A percentile compares a stretch with the other conserved stretches of the same genome.
These are phyloP conservation scores for Xylariaceae sp. DNA, from an alignment of 2,329 filamentous ascomycete species.

Conservation along the genomic window DNA sequence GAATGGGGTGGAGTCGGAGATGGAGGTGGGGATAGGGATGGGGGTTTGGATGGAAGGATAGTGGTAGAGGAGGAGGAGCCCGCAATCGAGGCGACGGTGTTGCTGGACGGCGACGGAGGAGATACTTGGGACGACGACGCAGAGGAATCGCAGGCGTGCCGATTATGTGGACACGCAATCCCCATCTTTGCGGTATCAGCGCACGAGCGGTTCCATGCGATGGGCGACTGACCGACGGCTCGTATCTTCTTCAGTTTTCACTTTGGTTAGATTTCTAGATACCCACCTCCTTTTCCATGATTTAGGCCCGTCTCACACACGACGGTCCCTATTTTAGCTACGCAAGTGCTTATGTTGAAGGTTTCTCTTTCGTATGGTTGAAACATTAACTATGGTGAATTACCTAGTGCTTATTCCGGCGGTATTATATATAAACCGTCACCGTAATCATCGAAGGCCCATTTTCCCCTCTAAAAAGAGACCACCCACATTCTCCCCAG, in stretches of 20 bases:
- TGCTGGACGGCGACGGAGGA: slow-evolving; percentile 16
- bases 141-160: slow-evolving; percentile 43
- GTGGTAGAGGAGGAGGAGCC: not conserved
- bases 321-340: too few species aligned
- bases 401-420: slow-evolving; percentile 12
- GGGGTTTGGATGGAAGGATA: not conserved
- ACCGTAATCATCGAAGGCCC: slow-evolving; percentile 13
- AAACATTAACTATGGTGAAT: not conserved
- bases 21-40: not conserved
- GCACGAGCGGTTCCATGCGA: slow-evolving; percentile 56
- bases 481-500: slow-evolving; percentile 10
- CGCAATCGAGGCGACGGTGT: not conserved
- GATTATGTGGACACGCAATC: slow-evolving; percentile 55
- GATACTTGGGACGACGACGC: slow-evolving; percentile 36
- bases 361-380: not conserved
- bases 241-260: not conserved
- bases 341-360: not conserved
- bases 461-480: slow-evolving; percentile 7
- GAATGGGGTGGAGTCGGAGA: not conserved
- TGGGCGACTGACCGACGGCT: slow-evolving; percentile 32
- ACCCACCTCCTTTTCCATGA: slow-evolving; percentile 3
- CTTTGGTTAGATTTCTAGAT: not conserved
- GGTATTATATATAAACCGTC: slow-evolving; percentile 13
- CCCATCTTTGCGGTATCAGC: slow-evolving; percentile 62
- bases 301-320: not conserved